Base-by-base conservation (phyloP, 2,329 filamentous ascomycete genomes). In the Sclerotinia subarctica region DNA sequence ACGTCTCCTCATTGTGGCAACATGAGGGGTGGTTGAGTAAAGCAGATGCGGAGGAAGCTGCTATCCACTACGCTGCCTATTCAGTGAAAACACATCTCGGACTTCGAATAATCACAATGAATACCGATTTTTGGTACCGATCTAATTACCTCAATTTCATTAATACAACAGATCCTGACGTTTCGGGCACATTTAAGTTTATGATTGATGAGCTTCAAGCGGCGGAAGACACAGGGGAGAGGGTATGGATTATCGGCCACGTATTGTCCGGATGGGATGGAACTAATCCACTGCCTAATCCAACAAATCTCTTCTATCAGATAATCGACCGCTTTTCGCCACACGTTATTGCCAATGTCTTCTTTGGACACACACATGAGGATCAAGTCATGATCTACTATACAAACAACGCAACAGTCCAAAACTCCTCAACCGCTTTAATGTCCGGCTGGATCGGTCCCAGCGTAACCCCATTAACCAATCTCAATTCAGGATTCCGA, bases 221-320 rank as follows among this genome's bases (percentile, higher is more conserved):
- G 8, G 83, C 84, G 11, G 84, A 86, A 73, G 81, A 84, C 69
- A 78, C 78, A 11, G 79, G 68, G 6, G 84, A 86, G 70, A 78
- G 83, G 13, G 84, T 85, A 38, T 86, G 84, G 84, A 79, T 86
- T 7, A 73, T 85, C 8, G 84, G 82, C 6, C 84, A 86, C 65
- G 83, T 87, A 17, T 79, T 85, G 11, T 81, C 80, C 32, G 85
- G 85, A 10, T 87, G 84, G 82, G 84, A 86, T 72, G 85, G 84
- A 35, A 76, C 76, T 3, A 86, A 86, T 68, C 81, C 84, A 3
- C 74, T 85, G 8, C 81, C 82, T 5, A 84, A 85, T 65, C 85
- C 84, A 0, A 82, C 79, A 1, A 80, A 85, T 72, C 79, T 86
- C 51, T 82, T 86, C 79, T 84, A 84, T 70, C 81, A 84, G 72